Conservation (phyloP, 768 basidiomycete species). For the Tylopilus cervinicoccineus region DNA sequence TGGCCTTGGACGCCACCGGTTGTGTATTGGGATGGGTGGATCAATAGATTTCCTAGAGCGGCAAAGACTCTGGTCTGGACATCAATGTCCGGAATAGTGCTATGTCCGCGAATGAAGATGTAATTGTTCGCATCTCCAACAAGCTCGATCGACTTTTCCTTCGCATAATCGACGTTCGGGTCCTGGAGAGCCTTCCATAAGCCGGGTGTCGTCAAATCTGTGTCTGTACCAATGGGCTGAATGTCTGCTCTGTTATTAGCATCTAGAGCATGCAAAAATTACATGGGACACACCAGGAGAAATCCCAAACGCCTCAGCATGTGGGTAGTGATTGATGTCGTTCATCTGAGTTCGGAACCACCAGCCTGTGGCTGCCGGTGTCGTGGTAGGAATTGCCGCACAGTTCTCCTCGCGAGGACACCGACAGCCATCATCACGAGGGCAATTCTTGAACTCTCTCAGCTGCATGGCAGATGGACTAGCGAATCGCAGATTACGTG, state of each 20-base stretch:
- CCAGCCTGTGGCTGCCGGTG: conserved; percentile 11
- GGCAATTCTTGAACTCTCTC: not conserved
- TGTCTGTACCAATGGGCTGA: conserved; percentile 5
- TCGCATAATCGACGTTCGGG: not conserved
- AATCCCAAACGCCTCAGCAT: not conserved
- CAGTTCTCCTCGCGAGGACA: not conserved
- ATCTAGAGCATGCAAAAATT: not conserved
- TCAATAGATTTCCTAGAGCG: not conserved
- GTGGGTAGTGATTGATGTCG: conserved; percentile 4
- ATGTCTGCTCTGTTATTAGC: not conserved
- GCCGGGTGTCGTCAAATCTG: not conserved
- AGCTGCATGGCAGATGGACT: conserved; percentile 5
- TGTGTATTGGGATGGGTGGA: not conserved
- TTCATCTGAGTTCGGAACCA: not conserved
- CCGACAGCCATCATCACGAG: not conserved
- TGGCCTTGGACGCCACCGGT: not conserved
- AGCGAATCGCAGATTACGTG: conserved; percentile 9
- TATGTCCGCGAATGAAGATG: conserved; percentile 9
- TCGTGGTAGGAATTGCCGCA: conserved; percentile 5
- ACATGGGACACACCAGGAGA: not conserved
- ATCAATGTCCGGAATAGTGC: conserved; percentile 7
- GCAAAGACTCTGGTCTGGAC: conserved; percentile 3
- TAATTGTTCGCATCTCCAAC: conserved; percentile 6
- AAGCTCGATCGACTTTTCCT: not conserved
- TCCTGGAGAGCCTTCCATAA: not conserved